A percentile compares a stretch with the other conserved stretches of the same genome.
Conservation (phyloP, 805 yeast genomes). For the Suhomyces prunicola region DNA sequence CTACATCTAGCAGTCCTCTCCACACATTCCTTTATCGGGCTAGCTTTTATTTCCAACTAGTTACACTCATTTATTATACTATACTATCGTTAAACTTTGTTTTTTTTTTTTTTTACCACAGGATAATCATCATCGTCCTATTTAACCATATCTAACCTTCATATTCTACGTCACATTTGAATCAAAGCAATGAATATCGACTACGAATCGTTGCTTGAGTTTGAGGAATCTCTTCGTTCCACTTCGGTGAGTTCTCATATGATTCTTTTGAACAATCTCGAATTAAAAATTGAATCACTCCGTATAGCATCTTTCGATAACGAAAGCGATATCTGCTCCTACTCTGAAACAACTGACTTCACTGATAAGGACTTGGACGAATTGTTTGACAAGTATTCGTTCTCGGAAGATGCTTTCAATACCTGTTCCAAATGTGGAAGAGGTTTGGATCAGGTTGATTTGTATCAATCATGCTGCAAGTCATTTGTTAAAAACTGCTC, state of each 20-base stretch:
- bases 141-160: neutral
- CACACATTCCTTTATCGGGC: constrained; percentile 8
- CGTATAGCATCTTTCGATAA: constrained; percentile 12
- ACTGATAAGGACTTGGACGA: constrained; percentile 14
- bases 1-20: constrained; percentile 5
- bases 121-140: neutral
- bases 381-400: constrained; percentile 18
- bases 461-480: constrained; percentile 23
- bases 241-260: constrained; percentile 14
- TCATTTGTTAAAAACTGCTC: constrained; percentile 16
- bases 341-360: constrained; percentile 8
- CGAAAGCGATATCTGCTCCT: neutral
- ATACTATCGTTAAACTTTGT: constrained; percentile 1
- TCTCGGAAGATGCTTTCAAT: constrained; percentile 29
- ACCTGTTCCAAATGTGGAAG: constrained; percentile 31
- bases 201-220: constrained; percentile 29
- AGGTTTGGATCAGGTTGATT: constrained; percentile 11
- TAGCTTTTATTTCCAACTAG: neutral
- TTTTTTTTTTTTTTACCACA: neutral
- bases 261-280: constrained; percentile 23
- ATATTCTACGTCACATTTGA: neutral
- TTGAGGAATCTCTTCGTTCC: constrained; percentile 30
- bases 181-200: constrained; percentile 13
- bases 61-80: neutral
- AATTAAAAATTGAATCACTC: constrained; percentile 23